Conservation (phyloP, 768 basidiomycete genomes). For the Psilocybe subaeruginosa region DNA sequence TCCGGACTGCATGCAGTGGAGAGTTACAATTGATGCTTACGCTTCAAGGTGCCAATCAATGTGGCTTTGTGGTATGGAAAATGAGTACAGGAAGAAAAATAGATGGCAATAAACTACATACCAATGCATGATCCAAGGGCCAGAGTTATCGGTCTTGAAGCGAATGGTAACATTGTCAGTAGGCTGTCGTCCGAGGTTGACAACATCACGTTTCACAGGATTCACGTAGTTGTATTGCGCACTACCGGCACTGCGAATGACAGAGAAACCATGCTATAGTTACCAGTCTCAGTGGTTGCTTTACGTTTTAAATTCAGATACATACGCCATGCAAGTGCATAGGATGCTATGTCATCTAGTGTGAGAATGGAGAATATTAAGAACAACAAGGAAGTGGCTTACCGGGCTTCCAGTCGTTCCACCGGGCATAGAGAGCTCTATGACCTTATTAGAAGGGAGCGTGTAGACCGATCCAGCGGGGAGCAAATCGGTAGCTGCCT, state of each 20-base stretch:
- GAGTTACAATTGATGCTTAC: slow-evolving; percentile 21
- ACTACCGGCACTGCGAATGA: slow-evolving; percentile 44
- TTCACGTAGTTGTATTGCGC: slow-evolving; percentile 44
- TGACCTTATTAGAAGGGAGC: slow-evolving; percentile 43
- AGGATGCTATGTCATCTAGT: slow-evolving; percentile 33
- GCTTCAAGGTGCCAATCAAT: slow-evolving; percentile 51
- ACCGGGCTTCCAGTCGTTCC: slow-evolving; percentile 37
- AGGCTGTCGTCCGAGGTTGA: slow-evolving; percentile 27
- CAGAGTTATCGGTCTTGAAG: slow-evolving; percentile 66
- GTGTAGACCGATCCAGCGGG: slow-evolving; percentile 44
- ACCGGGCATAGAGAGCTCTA: slow-evolving; percentile 52
- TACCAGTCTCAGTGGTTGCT: neutral
- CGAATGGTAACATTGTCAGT: slow-evolving; percentile 52
- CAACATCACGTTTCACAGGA: slow-evolving; percentile 48
- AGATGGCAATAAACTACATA: slow-evolving; percentile 12
- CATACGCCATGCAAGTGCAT: slow-evolving; percentile 48
- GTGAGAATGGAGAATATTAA: neutral
- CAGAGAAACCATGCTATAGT: slow-evolving; percentile 38
- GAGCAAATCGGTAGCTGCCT: slow-evolving; percentile 36
- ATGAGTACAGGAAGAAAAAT: neutral
- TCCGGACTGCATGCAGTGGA: neutral
- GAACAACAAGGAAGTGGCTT: slow-evolving; percentile 13
- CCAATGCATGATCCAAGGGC: slow-evolving; percentile 50
- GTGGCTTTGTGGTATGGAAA: slow-evolving; percentile 26
- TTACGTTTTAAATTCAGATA: neutral